phyloP scores from a whole-genome alignment of 2,329 filamentous ascomycete genomes.

The Seiridium unicorne region DNA sequence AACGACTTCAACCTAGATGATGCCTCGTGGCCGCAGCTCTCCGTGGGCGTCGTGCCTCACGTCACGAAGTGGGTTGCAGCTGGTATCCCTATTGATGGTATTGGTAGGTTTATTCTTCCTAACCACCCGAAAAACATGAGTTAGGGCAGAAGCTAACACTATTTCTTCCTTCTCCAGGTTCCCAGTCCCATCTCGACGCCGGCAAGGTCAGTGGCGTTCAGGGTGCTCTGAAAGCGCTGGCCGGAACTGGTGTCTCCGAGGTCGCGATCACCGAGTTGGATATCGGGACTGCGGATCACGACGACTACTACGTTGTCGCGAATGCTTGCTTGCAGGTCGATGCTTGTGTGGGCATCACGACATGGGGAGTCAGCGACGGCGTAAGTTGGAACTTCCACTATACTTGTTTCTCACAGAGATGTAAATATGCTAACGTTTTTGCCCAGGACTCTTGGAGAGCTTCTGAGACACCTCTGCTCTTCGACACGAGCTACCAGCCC shows the following conservation, averaged over 20 bases:
- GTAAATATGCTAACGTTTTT: neutral
- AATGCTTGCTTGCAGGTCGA: slow-evolving; percentile 56
- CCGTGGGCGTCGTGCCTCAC: slow-evolving; percentile 46
- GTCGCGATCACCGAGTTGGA: slow-evolving; percentile 63
- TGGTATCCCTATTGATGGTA: slow-evolving; percentile 62
- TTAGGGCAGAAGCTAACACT: no score
- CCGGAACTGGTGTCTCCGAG: slow-evolving; percentile 43
- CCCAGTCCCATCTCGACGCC: slow-evolving; percentile 47
- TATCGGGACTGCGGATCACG: slow-evolving; percentile 53
- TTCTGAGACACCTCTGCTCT: slow-evolving; percentile 49
- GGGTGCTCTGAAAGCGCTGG: slow-evolving; percentile 45
- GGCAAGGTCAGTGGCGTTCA: slow-evolving; percentile 38
- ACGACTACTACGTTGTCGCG: slow-evolving; percentile 57
- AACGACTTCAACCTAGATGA: slow-evolving; percentile 72
- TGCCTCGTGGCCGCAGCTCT: slow-evolving; percentile 55
- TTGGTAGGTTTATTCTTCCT: slow-evolving; percentile 28
- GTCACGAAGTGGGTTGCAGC: slow-evolving; percentile 63
- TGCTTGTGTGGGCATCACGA: slow-evolving; percentile 65
- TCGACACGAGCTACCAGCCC: slow-evolving; percentile 48
- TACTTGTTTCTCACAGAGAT: no score
- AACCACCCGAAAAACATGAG: no score
- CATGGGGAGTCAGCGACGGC: slow-evolving; percentile 55
- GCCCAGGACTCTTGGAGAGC: slow-evolving; percentile 50
- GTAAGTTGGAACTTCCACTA: slow-evolving; percentile 23
- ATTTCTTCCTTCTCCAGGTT: slow-evolving; percentile 13